A percentile compares a stretch with the other conserved stretches of the same genome.
Evolutionary conservation across 352 stramenopile genomes (phyloP).

Genomic region (Globisporangium emineosum): DNA sequence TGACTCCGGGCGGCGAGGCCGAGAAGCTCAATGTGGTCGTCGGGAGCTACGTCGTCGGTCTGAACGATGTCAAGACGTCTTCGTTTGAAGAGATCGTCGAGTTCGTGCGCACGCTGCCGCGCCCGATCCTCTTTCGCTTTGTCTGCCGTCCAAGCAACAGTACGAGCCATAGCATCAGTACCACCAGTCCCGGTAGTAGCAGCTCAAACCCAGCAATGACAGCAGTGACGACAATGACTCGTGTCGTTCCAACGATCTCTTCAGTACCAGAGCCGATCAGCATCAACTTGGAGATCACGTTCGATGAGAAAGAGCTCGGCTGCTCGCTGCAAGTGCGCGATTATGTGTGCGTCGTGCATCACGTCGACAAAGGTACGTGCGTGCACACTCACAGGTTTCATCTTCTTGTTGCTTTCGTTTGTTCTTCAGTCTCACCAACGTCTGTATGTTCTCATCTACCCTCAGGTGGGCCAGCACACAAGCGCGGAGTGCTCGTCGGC

Average conservation of each 20-base stretch:
- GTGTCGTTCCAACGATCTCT: constrained; percentile 34
- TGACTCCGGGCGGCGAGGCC: constrained; percentile 52
- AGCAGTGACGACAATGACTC: background rate
- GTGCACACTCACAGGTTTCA: background rate
- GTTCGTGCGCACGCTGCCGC: constrained; percentile 41
- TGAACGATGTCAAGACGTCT: constrained; percentile 55
- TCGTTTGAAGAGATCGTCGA: constrained; percentile 74
- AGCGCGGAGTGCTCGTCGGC: constrained; percentile 59
- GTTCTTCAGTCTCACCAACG: background rate
- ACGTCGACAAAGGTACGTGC: constrained; percentile 42
- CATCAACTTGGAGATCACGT: constrained; percentile 51
- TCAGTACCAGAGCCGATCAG: constrained; percentile 59
- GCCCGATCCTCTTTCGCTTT: constrained; percentile 71
- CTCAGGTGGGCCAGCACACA: constrained; percentile 45
- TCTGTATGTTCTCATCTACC: background rate
- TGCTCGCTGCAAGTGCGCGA: constrained; percentile 50
- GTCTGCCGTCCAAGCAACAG: constrained; percentile 34
- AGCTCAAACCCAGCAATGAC: background rate
- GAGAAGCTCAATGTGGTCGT: constrained; percentile 61
- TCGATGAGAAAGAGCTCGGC: constrained; percentile 57
- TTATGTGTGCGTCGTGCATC: constrained; percentile 57
- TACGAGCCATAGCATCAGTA: background rate
- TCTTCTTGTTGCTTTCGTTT: background rate
- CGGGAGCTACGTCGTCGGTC: constrained; percentile 69
- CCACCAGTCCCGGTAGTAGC: background rate